These are phyloP conservation scores for Diaporthe destruens DNA, from an alignment of 2,329 filamentous ascomycete genomes.

Conservation along the genomic window DNA sequence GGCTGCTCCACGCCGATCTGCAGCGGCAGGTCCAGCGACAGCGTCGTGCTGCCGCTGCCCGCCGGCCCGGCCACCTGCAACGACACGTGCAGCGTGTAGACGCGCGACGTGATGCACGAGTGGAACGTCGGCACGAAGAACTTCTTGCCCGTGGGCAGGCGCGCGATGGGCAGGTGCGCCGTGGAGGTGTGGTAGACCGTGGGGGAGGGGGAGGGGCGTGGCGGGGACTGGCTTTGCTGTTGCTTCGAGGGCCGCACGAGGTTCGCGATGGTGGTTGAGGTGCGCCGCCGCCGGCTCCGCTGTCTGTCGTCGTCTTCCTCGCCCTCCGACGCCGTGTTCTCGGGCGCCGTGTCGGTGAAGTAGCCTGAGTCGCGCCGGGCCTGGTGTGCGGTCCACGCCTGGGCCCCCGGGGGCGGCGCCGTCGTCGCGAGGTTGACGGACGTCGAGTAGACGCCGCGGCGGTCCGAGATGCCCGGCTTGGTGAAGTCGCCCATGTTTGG, in stretches of 20 bases:
- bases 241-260: conserved; percentile 25
- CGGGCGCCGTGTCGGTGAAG: conserved; percentile 56
- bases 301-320: conserved; percentile 47
- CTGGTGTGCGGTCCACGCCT: conserved; percentile 57
- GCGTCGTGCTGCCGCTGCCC: conserved; percentile 52
- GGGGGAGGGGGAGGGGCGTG: conserved; percentile 48
- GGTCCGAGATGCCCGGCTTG: conserved; percentile 53
- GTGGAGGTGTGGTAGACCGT: conserved; percentile 57
- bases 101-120: conserved; percentile 67
- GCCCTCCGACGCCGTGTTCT: conserved; percentile 51
- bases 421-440: conserved; percentile 56
- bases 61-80: conserved; percentile 55
- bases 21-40: conserved; percentile 62
- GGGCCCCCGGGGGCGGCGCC: conserved; percentile 49
- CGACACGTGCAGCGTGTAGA: conserved; percentile 64
- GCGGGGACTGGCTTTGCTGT: background rate
- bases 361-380: conserved; percentile 67
- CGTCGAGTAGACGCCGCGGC: conserved; percentile 60
- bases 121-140: conserved; percentile 69
- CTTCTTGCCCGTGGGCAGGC: conserved; percentile 60
- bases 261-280: conserved; percentile 20
- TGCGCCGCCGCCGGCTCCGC: conserved; percentile 16
- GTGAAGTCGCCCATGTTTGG: conserved; percentile 64
- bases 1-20: conserved; percentile 63
- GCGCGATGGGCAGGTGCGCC: conserved; percentile 61